phyloP scores from a whole-genome alignment of 23 red algal genomes.

The Gracilaria vermiculophylla region DNA sequence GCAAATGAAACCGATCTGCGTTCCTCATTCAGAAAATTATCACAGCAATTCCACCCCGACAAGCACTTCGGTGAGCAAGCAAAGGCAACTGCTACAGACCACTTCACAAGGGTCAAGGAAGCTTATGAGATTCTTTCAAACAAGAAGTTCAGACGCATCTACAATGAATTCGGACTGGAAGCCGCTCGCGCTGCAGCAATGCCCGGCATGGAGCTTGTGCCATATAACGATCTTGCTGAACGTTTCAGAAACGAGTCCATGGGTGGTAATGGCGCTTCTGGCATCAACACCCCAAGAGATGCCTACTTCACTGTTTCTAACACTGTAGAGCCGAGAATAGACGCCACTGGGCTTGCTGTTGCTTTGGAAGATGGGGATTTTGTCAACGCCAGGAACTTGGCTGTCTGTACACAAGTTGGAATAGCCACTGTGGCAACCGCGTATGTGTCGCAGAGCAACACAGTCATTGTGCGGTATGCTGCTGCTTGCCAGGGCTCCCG shows the following conservation, averaged over 20 bases:
- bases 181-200: conserved; percentile 64
- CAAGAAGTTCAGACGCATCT: conserved; percentile 74
- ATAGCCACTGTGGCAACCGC: conserved; percentile 57
- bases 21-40: conserved; percentile 74
- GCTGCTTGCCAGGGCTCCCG: neutral
- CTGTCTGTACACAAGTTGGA: conserved; percentile 55
- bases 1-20: conserved; percentile 70
- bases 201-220: conserved; percentile 56
- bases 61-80: conserved; percentile 71
- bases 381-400: neutral
- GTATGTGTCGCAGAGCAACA: conserved; percentile 65
- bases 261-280: neutral
- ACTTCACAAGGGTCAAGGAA: conserved; percentile 88
- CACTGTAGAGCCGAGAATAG: conserved; percentile 52
- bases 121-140: conserved; percentile 97
- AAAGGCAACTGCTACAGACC: conserved; percentile 85
- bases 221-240: conserved; percentile 58
- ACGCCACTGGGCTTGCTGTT: conserved; percentile 71
- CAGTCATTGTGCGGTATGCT: conserved; percentile 48
- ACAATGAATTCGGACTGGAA: conserved; percentile 89
- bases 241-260: conserved; percentile 32
- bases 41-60: conserved; percentile 90
- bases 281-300: conserved; percentile 40
- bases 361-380: conserved; percentile 59
- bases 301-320: conserved; percentile 72